Base-by-base conservation (phyloP, 2,329 filamentous ascomycete genomes). In the Colletotrichum falcatum region DNA sequence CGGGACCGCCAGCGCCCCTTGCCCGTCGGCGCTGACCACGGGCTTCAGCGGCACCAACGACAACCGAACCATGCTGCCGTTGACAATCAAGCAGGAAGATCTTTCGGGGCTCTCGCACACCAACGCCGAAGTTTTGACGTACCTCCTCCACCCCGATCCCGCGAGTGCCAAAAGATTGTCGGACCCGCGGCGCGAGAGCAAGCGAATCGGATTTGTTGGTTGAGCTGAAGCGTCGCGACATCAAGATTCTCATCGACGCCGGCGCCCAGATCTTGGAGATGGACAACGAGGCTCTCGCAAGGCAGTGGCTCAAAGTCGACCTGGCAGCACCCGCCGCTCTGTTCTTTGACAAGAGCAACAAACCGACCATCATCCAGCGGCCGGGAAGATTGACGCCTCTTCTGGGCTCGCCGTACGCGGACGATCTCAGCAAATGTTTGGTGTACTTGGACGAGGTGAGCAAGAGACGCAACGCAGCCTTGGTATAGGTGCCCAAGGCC, bases 31-130 rank as follows among this genome's bases (percentile, higher is more conserved):
- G 2, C 71, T 85, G 1, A 91, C 90, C 0, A 92, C 90, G 0
- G 91, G 91, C 0, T 94, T 94, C 76, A 91, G 89, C 9, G 91
- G 91, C 0, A 94, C 92, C 0, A 93, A 92, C 54, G 91, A 94
- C 75, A 89, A 87, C 26, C 83, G 85, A 46, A 80, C 79, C 0
- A 81, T 91, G 42, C 78, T 93, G 0, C 91, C 91, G 0, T 77
- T 89, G n/a, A 89, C 84, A 0, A 88, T 93, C 26, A 77, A 81
- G 26, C 90, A 93, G 61, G 78, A 87, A 0, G 90, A 94, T 69
- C 81, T 94, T 0, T 79, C 82, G 0, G 77, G 81, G 0, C 81
- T 92, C 0, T 74, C 79, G 0, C 88, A 91, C 56, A 92, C 90
- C 0, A 92, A 90, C 66, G 90, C 90, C 0, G 85, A 90, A 55